Base-by-base conservation (phyloP, 2,329 filamentous ascomycete genomes). In the Xylaria sp. region DNA sequence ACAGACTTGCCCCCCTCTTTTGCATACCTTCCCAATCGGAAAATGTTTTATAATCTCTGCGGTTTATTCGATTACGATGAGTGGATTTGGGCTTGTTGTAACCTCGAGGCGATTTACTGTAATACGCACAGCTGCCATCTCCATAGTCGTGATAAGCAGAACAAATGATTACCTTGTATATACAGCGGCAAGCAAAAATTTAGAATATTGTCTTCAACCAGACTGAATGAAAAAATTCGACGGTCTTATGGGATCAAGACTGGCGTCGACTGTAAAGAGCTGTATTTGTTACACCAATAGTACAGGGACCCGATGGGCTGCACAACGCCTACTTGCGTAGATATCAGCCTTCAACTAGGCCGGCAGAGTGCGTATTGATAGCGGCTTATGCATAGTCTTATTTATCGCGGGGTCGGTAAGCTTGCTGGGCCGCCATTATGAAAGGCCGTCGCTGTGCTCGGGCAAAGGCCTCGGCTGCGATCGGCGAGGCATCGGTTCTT, bases 401-500 rank as follows among this genome's bases (percentile, higher is more conserved):
- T 74, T 75, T 73, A 54, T 68, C 63, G 63, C 75, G 74, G 20
- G 80, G 77, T 67, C 80, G 81, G 75, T 82, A 84, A 42, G 80
- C 79, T 59, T 78, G 75, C 38, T 80, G 79, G 40, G 80, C 76
- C 0, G 80, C 75, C 79, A 88, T 85, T 71, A 97, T 89, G 76
- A 95, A 89, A 28, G 94, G 93, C 71, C 89, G 88, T 75, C 91
- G 86, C 74, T 91, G 89, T 59, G 92, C 90, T 79, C 89, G 88
- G 74, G 89, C 87, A 83, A 95, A 97, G 66, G 92, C 89, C 79
- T 94, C 88, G 74, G 89, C 86, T 67, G 91, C 85, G 76, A 92
- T 90, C 44, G 92, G 90, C 51, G 93, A 93, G 72, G 93, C 90
- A 76, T 99, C 96, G 68, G 93, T 94, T 78, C 96, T 92, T 77